These are phyloP conservation scores for Chamaecrista fasciculata DNA, from an alignment of 306 rosid species.

Conservation along the genomic window DNA sequence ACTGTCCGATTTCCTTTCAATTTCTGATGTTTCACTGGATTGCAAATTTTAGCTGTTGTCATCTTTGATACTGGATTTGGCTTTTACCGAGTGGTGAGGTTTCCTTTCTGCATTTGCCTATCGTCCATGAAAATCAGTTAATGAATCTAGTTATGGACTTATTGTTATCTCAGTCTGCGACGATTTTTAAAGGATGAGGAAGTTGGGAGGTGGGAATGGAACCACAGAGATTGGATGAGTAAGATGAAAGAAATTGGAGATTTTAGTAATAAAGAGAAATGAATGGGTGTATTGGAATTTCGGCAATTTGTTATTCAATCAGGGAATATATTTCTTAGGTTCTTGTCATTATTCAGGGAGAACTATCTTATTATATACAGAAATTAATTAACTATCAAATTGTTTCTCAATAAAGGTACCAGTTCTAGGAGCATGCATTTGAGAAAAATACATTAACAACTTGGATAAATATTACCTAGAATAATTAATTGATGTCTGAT, in stretches of 20 bases:
- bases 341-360: background rate
- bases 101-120: background rate
- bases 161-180: background rate
- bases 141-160: background rate
- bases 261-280: background rate
- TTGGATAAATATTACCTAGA: background rate
- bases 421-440: slow-evolving; percentile 4
- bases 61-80: background rate
- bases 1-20: background rate
- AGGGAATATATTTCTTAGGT: background rate
- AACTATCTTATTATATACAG: background rate
- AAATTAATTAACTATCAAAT: background rate
- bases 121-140: background rate
- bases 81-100: background rate
- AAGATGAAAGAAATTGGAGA: background rate
- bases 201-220: background rate
- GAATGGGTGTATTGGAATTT: background rate
- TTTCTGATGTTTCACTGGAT: background rate
- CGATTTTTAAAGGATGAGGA: background rate
- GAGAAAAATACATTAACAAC: background rate
- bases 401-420: background rate
- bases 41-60: background rate
- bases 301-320: background rate
- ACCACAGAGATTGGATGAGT: background rate
- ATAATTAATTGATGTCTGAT: background rate